These are phyloP conservation scores for Aspergillus homomorphus DNA, from an alignment of 495 filamentous ascomycete genomes.

Conservation along the genomic window DNA sequence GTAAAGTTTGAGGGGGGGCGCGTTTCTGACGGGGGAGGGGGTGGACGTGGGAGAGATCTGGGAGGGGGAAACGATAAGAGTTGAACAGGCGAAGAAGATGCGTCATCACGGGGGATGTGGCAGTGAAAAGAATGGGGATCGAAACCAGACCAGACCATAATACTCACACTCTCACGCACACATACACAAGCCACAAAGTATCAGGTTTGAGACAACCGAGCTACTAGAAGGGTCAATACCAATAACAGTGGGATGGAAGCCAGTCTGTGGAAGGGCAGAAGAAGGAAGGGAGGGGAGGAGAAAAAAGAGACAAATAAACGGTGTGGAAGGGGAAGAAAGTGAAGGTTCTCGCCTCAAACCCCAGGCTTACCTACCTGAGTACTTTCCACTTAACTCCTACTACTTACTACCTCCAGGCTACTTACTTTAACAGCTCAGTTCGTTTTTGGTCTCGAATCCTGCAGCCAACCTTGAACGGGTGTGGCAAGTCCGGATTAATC, in stretches of 20 bases:
- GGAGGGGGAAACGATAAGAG: conserved; percentile 10
- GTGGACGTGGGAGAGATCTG: conserved; percentile 1
- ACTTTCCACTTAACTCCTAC: neutral
- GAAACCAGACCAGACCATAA: conserved; percentile 10
- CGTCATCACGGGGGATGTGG: conserved; percentile 39
- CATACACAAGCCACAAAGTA: neutral
- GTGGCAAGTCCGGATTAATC: conserved; percentile 20
- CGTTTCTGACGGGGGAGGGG: neutral
- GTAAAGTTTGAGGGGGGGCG: conserved; percentile 18
- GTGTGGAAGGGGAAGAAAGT: conserved; percentile 2
- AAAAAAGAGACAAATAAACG: conserved; percentile 6
- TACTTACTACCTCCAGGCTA: neutral
- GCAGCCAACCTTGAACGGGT: conserved; percentile 13
- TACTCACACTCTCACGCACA: conserved; percentile 18
- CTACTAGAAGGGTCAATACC: neutral
- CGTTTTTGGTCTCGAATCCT: conserved; percentile 27
- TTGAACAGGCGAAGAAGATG: conserved; percentile 26
- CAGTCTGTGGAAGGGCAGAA: neutral
- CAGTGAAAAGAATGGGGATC: conserved; percentile 8
- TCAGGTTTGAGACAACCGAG: neutral
- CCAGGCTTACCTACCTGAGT: too few species aligned
- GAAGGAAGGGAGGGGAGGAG: neutral
- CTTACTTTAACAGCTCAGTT: neutral
- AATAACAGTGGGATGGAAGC: neutral
- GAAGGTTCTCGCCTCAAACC: conserved; percentile 17